A percentile compares a stretch with the other conserved stretches of the same genome.
Evolutionary conservation across 129 eudicot genomes (phyloP).

Genomic region (Glebionis coronaria): DNA sequence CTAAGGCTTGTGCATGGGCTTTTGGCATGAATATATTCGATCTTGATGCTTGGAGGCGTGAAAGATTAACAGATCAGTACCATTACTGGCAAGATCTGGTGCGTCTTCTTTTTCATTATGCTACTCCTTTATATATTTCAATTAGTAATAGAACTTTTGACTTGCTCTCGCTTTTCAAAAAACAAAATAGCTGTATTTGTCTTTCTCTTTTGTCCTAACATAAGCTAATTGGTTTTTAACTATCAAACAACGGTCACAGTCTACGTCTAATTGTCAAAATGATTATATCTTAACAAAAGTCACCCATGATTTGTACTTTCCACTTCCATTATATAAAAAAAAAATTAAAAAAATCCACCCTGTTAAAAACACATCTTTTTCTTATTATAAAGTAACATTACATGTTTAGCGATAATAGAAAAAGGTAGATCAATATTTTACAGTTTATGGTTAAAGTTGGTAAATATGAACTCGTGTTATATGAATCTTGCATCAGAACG

Average conservation of each 20-base stretch:
- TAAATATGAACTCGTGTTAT: not conserved
- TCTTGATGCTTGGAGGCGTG: slow-evolving; percentile 83
- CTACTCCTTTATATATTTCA: not conserved
- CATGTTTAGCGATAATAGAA: not conserved
- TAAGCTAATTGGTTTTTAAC: not conserved
- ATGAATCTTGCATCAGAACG: slow-evolving; percentile 48
- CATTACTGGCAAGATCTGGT: slow-evolving; percentile 83
- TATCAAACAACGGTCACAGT: slow-evolving; percentile 5
- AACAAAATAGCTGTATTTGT: not conserved
- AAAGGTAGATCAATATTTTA: not conserved
- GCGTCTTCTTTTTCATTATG: slow-evolving; percentile 17
- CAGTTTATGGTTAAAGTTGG: too few species aligned
- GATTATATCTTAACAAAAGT: not conserved
- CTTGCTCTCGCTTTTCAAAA: not conserved
- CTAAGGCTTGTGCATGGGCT: slow-evolving; percentile 87
- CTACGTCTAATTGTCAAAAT: not conserved
- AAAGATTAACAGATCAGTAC: slow-evolving; percentile 59
- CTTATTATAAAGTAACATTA: not conserved
- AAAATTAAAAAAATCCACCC: too few species aligned
- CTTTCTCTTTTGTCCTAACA: not conserved
- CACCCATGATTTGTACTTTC: not conserved
- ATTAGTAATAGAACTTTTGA: not conserved
- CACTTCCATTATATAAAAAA: too few species aligned
- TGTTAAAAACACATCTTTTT: not conserved
- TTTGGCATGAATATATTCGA: slow-evolving; percentile 82